Evolutionary conservation across 2,329 filamentous ascomycete species (phyloP), one percentile per base, ranked within the genome.

Genomic region (Sclerotiophoma versabilis): DNA sequence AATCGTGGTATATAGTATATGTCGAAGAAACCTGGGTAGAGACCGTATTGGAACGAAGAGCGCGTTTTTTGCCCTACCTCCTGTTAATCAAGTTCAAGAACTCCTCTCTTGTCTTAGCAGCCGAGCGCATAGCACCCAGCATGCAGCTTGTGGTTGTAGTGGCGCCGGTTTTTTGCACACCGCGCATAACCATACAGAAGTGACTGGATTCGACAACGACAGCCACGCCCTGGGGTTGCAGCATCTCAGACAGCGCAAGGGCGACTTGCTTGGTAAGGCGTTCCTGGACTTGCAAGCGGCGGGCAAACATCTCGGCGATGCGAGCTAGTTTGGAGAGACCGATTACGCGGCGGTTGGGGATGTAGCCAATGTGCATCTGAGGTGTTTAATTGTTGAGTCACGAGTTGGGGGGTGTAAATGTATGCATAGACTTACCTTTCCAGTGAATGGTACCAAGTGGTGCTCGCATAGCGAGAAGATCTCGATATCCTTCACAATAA

Each of bases 361-460:
- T 98, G 77, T 99, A 99, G 54, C 93, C 95, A 66, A 99, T 98
- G 78, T 99, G 95, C 91, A 99, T 98, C 91, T 96, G 34, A 5
- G 4, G 10, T 0, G 22, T 20, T 29, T 25, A 47, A 53, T 63
- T 49, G 8, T 5, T 34, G 26, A 10, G 4, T 22, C 2, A 5
- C 20, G 27, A 22, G 4, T 4, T 17, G 10, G 12, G 14, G 2
- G 27, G 5, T 19, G 25, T 2, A 15, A 3, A 14, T 14, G 17
- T 19, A 39, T 22, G 25, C 19, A 58, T 74, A 43, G 6, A 33
- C 60, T 34, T 80, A 93, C 91, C 85, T 96, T 98, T 68, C 95
- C 95, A 3, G 86, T 93, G 70, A 99, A 99, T 0, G 95, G 95
- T 7, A 99, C 93, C 73, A 99, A 84, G 73, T 99, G 95, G 75